phyloP scores from a whole-genome alignment of 1,284 basidiomycete species.

The Malassezia nana region DNA sequence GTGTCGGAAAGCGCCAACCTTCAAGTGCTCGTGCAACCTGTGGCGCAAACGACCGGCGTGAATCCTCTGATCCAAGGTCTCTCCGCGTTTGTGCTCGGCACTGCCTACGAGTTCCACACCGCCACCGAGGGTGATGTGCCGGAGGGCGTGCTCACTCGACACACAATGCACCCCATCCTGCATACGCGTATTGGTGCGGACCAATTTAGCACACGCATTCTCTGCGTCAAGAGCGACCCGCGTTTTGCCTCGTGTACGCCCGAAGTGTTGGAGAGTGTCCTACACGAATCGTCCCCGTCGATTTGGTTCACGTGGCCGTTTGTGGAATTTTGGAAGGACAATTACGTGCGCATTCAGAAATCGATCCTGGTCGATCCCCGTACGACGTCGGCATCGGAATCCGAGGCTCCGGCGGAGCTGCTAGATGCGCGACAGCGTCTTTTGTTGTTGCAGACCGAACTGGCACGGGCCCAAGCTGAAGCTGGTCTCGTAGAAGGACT shows the following conservation, averaged over 20 bases:
- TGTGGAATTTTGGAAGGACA: constrained; percentile 95
- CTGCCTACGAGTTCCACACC: constrained; percentile 59
- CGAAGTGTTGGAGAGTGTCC: constrained; percentile 53
- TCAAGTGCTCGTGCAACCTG: constrained; percentile 68
- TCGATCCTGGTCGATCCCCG: constrained; percentile 36
- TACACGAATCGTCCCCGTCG: constrained; percentile 18
- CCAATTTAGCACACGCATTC: constrained; percentile 74
- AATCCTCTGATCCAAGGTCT: constrained; percentile 82
- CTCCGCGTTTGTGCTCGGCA: constrained; percentile 79
- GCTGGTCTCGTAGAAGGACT: constrained; percentile 16
- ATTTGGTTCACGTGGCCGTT: constrained; percentile 98
- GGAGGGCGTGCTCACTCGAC: constrained; percentile 23
- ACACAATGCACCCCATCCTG: constrained; percentile 59
- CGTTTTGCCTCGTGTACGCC: constrained; percentile 81
- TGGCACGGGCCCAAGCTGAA: constrained; percentile 15
- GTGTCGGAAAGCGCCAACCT: constrained; percentile 76
- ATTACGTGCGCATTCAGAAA: constrained; percentile 52
- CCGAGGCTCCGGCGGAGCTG: constrained; percentile 30
- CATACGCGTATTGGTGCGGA: constrained; percentile 71
- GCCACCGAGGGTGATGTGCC: constrained; percentile 11
- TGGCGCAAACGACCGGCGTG: constrained; percentile 74
- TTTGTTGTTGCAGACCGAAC: constrained; percentile 23
- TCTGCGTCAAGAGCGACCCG: constrained; percentile 75
- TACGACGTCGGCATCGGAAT: constrained; percentile 20
- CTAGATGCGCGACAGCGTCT: constrained; percentile 39